Evolutionary conservation across 2,329 filamentous ascomycete genomes (phyloP), one percentile per base, ranked within the genome.

Genomic region (Hypomyces perniciosus): DNA sequence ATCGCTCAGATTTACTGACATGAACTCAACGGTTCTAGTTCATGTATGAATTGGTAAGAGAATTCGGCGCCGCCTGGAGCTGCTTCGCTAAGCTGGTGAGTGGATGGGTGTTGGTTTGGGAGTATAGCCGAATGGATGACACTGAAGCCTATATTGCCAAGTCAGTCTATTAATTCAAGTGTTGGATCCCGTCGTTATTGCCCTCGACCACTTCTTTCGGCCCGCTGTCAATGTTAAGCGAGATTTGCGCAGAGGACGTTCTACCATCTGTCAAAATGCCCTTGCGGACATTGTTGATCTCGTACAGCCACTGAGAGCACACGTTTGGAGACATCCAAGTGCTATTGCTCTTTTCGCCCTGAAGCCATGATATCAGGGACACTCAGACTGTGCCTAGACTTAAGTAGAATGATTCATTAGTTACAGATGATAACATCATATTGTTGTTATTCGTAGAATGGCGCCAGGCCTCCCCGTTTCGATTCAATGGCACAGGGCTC

Each of bases 181-280:
- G 3, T 56, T 70, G 8, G 59, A 66, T 33, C 66, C 68, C 1
- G 59, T 64, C 5, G 35, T 70, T 8, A 55, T 65, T 1, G 62
- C 66, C 1, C 54, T 70, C 27, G 68, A 71, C 34, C 58, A 59
- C 1, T 48, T 64, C 2, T 61, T 69, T 26, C 49, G 55, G 3
- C 64, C 63, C 1, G 62, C 54, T 5, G 51, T 62, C 8, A 59
- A 65, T 33, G 58, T 56, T 2, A 52, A 56, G 2, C 51, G 54
- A 12, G 54, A 60, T n/a, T 46, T 52, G n/a, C 54, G 58, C 34
- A 50, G 61, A 35, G 65, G 12, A 54, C 72, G 55, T 64, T 70
- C 53, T 2, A 54, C 74, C 1, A 56, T 77, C 13, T 69, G 69
- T 33, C 74, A 74, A 4, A 77, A 75, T 37, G 65, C 71, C 39